A percentile compares a stretch with the other conserved stretches of the same genome.
phyloP scores from a whole-genome alignment of 2,329 filamentous ascomycete species.

The Laburnicola sp. region DNA sequence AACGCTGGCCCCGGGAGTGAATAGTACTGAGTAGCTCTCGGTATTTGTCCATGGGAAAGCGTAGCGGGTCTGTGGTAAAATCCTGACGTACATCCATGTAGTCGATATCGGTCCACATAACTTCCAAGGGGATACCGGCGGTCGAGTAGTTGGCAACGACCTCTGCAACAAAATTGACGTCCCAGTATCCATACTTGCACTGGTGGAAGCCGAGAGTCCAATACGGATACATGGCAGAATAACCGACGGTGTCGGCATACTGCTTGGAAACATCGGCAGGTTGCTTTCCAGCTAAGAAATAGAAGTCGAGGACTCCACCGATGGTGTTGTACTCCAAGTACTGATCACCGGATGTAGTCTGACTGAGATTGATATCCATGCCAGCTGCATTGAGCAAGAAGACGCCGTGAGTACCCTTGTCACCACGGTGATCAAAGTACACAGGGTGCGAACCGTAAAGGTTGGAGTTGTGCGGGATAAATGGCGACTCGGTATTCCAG shows the following conservation, averaged over 20 bases:
- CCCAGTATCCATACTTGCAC: constrained; percentile 57
- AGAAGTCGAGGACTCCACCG: constrained; percentile 72
- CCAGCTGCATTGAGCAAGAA: constrained; percentile 41
- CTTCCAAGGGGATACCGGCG: constrained; percentile 68
- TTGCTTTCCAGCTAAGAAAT: constrained; percentile 55
- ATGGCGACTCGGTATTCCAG: constrained; percentile 69
- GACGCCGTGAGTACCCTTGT: constrained; percentile 44
- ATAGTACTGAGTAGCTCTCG: constrained; percentile 68
- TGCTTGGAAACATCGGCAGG: constrained; percentile 54
- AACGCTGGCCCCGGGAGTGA: constrained; percentile 68
- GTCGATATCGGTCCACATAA: constrained; percentile 75
- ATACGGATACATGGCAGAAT: constrained; percentile 56
- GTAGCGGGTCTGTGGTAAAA: constrained; percentile 66
- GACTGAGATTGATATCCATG: constrained; percentile 76
- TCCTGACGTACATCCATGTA: constrained; percentile 65
- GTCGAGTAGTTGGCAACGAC: constrained; percentile 69
- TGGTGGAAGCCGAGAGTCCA: constrained; percentile 59
- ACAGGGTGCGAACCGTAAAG: constrained; percentile 74
- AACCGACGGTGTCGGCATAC: constrained; percentile 55
- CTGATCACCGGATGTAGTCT: constrained; percentile 61
- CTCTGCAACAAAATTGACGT: constrained; percentile 67
- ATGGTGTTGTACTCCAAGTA: constrained; percentile 80
- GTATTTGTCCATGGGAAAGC: constrained; percentile 65
- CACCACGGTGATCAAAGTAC: constrained; percentile 72
- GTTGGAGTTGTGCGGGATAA: constrained; percentile 63